These are phyloP conservation scores for Suillus brevipes DNA, from an alignment of 768 basidiomycete species.

Conservation along the genomic window DNA sequence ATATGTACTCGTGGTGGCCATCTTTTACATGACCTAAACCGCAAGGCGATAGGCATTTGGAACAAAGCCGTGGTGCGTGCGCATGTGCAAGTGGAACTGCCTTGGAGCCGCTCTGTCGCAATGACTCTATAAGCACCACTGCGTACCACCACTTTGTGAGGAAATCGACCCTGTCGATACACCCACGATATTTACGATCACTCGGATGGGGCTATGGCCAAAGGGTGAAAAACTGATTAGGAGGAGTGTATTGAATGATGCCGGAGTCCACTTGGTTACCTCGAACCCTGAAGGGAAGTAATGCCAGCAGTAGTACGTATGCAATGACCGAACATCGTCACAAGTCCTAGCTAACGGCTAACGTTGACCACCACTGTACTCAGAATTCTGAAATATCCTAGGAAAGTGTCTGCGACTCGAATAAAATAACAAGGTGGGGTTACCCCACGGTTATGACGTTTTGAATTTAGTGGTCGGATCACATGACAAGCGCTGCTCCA, in stretches of 20 bases:
- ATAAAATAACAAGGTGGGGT: not conserved
- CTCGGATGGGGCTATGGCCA: too few relatives aligned
- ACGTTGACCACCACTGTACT: too few relatives aligned
- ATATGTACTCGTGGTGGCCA: not conserved
- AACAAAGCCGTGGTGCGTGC: not conserved
- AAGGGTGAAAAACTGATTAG: not conserved
- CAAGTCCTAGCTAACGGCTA: not conserved
- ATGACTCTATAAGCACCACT: not conserved
- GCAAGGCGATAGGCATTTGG: not conserved
- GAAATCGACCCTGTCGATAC: not conserved
- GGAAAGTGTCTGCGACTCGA: not conserved
- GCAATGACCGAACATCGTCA: not conserved
- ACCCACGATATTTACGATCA: not conserved
- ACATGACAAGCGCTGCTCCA: constrained; percentile 28
- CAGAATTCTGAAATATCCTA: not conserved
- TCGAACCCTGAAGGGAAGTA: not conserved
- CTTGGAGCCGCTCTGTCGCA: too few relatives aligned
- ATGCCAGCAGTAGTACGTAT: not conserved
- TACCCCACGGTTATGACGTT: not conserved
- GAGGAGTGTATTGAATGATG: not conserved
- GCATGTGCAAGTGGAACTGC: not conserved
- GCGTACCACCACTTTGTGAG: too few relatives aligned
- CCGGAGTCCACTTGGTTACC: not conserved
- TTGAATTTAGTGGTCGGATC: not conserved
- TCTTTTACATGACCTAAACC: not conserved